phyloP scores from a whole-genome alignment of 2,329 filamentous ascomycete species.

The Tothia fuscella region DNA sequence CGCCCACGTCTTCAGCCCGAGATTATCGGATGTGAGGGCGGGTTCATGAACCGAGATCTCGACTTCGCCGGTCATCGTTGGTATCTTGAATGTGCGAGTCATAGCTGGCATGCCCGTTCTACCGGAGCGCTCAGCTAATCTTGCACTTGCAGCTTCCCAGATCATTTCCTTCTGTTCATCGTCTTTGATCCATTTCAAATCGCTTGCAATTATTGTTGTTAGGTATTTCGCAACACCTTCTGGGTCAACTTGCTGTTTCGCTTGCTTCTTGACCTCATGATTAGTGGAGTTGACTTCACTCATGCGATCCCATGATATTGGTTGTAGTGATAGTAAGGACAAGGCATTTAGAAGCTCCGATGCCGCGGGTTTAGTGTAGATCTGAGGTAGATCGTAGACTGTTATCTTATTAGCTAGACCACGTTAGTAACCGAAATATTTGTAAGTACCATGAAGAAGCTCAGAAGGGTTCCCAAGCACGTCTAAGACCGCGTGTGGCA shows the following conservation, averaged over 20 bases:
- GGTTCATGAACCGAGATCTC: constrained; percentile 72
- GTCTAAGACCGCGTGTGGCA: constrained; percentile 7
- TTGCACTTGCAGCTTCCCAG: constrained; percentile 67
- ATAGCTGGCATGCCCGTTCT: constrained; percentile 56
- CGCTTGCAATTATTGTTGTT: constrained; percentile 54
- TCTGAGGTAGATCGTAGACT: constrained; percentile 69
- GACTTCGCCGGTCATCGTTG: constrained; percentile 32
- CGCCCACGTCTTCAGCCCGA: constrained; percentile 93
- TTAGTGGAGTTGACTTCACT: constrained; percentile 1
- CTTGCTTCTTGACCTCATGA: not conserved
- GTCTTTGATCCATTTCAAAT: constrained; percentile 55
- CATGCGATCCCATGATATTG: constrained; percentile 51
- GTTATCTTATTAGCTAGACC: constrained; percentile 4
- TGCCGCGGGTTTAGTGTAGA: constrained; percentile 64
- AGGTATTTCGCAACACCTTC: constrained; percentile 52
- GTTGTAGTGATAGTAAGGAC: constrained; percentile 52
- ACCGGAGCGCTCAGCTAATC: constrained; percentile 78
- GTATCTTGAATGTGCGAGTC: constrained; percentile 48
- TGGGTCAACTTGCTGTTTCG: constrained; percentile 28
- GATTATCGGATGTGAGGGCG: constrained; percentile 71
- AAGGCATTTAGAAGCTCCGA: constrained; percentile 53
- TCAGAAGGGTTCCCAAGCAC: not conserved
- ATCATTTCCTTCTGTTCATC: constrained; percentile 55
- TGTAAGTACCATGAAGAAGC: constrained; percentile 1
- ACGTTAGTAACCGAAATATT: not conserved